Percentiles rank a stretch among this genome's conserved stretches.
phyloP scores from a whole-genome alignment of 1,284 basidiomycete genomes.

The Pseudozyma sp. region DNA sequence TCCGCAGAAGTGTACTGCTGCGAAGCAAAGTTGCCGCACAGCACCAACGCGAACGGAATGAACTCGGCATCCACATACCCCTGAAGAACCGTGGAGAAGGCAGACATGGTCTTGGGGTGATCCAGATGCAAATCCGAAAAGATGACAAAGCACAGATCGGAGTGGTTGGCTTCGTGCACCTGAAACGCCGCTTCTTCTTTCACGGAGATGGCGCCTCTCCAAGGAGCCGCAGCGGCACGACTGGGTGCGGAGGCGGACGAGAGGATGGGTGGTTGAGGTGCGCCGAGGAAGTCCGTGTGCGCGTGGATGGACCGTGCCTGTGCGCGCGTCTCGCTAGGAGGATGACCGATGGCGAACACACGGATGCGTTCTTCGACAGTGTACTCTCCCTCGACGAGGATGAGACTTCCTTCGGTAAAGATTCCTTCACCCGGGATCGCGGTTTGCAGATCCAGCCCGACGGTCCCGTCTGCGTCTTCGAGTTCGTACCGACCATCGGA shows the following conservation, averaged over 20 bases:
- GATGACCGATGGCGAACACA: conserved; percentile 94
- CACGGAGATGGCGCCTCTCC: conserved; percentile 81
- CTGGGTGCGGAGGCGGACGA: conserved; percentile 11
- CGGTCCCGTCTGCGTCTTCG: conserved; percentile 91
- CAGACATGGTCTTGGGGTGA: conserved; percentile 81
- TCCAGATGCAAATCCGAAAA: conserved; percentile 96
- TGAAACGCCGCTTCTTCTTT: conserved; percentile 83
- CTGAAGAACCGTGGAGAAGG: conserved; percentile 85
- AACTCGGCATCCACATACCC: conserved; percentile 87
- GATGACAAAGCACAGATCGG: conserved; percentile 82
- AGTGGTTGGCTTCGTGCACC: conserved; percentile 65
- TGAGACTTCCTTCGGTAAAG: conserved; percentile 95
- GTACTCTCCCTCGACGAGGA: conserved; percentile 95
- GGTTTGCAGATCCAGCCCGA: conserved; percentile 87
- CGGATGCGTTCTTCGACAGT: conserved; percentile 88
- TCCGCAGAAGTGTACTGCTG: conserved; percentile 81
- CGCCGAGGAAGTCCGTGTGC: conserved; percentile 78
- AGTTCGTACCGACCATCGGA: conserved; percentile 90
- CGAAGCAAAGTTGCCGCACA: conserved; percentile 92
- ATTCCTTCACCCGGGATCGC: conserved; percentile 89
- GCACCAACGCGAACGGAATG: conserved; percentile 83
- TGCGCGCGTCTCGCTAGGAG: conserved; percentile 73
- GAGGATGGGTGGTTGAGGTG: conserved; percentile 64
- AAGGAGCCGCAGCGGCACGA: conserved; percentile 6
- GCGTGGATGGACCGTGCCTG: conserved; percentile 45